phyloP scores from a whole-genome alignment of 257 asterid genomes.

The Gentiana macrophylla region DNA sequence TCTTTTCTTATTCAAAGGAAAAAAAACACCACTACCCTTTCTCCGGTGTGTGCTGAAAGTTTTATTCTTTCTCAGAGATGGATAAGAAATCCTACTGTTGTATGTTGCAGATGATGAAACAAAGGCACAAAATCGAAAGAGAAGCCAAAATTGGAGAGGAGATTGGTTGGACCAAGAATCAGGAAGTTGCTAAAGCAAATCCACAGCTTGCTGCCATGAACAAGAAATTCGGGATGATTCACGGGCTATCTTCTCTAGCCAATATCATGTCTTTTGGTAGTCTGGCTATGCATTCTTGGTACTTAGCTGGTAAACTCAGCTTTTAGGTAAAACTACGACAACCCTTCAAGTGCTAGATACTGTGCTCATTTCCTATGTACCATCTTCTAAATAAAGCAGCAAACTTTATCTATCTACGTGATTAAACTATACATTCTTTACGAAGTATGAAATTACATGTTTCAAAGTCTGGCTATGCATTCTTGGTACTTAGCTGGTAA shows the following conservation, averaged over 20 bases:
- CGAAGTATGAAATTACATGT: too few species aligned
- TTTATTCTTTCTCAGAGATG: too few species aligned
- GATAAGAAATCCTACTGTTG: neutral
- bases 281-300: conserved; percentile 96
- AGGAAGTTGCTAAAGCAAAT: conserved; percentile 70
- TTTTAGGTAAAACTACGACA: conserved; percentile 23
- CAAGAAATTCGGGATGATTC: conserved; percentile 98
- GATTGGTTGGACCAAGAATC: conserved; percentile 92
- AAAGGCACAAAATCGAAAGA: conserved; percentile 91
- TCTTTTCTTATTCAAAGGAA: too few species aligned
- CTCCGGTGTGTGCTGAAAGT: too few species aligned
- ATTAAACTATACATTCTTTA: too few species aligned
- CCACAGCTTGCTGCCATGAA: conserved; percentile 93
- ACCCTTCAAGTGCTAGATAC: too few species aligned
- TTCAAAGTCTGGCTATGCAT: conserved; percentile 68
- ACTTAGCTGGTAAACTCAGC: conserved; percentile 68
- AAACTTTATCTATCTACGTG: too few species aligned
- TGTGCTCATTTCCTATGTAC: too few species aligned
- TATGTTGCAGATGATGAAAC: conserved; percentile 79
- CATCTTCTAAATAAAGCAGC: too few species aligned
- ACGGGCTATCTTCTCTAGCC: conserved; percentile 93
- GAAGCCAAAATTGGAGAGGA: conserved; percentile 85
- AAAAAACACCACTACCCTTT: too few species aligned
- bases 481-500: conserved; percentile 95
- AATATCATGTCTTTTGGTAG: conserved; percentile 79